phyloP scores from a whole-genome alignment of 495 filamentous ascomycete genomes.

The Physcia stellaris region DNA sequence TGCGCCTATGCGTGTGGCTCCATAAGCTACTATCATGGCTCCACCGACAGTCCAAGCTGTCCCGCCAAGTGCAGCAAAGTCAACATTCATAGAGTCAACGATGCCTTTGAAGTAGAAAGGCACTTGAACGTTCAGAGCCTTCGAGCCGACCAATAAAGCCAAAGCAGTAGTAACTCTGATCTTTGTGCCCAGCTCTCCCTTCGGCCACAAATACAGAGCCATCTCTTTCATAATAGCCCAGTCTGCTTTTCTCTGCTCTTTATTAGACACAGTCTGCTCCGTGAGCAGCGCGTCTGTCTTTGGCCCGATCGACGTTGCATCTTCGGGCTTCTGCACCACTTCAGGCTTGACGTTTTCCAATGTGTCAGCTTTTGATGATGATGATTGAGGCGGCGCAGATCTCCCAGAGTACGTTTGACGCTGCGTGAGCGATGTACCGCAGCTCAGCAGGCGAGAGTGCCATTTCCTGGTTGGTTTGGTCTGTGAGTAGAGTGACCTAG shows the following conservation, averaged over 20 bases:
- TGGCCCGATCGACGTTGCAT: conserved; percentile 14
- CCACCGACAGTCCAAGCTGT: conserved; percentile 83
- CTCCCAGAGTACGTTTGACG: no score
- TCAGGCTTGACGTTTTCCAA: conserved; percentile 14
- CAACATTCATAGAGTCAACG: conserved; percentile 93
- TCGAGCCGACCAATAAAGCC: conserved; percentile 72
- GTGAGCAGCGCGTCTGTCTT: conserved; percentile 40
- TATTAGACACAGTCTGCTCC: conserved; percentile 43
- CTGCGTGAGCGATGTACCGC: no score
- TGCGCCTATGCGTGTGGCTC: conserved; percentile 72
- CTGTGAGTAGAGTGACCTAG: no score
- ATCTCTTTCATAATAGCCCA: conserved; percentile 99
- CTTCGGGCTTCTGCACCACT: conserved; percentile 7
- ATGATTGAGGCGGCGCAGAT: no score
- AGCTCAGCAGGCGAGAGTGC: no score
- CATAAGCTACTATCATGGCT: conserved; percentile 84
- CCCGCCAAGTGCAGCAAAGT: conserved; percentile 67
- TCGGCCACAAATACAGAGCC: conserved; percentile 94
- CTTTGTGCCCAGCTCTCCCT: conserved; percentile 60
- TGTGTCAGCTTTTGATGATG: conserved; percentile 1
- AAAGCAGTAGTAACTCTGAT: conserved; percentile 71
- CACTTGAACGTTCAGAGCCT: conserved; percentile 92
- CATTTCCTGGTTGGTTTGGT: no score
- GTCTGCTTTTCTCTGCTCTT: conserved; percentile 89
- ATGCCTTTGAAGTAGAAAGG: conserved; percentile 99